phyloP scores from a whole-genome alignment of 2,329 filamentous ascomycete species.

The Aspergillus sojae region DNA sequence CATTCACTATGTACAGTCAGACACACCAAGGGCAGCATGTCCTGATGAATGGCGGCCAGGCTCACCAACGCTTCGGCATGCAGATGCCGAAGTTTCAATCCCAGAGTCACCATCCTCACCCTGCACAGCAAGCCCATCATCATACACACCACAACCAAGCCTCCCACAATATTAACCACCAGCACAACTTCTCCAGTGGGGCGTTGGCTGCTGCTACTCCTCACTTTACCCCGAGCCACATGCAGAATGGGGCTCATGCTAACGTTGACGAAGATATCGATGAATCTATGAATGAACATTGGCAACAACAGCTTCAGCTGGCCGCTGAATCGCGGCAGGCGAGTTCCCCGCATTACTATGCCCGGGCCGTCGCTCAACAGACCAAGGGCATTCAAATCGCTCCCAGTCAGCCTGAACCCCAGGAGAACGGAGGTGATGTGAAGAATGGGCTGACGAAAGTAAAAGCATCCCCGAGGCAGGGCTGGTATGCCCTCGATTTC shows the following conservation, averaged over 20 bases:
- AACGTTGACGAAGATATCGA: constrained; percentile 59
- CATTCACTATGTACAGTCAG: constrained; percentile 52
- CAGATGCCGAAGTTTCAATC: constrained; percentile 53
- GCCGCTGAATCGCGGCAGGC: constrained; percentile 73
- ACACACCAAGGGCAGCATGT: constrained; percentile 52
- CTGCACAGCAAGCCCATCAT: constrained; percentile 47
- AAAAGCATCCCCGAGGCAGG: constrained; percentile 63
- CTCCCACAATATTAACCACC: constrained; percentile 49
- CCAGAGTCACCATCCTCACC: constrained; percentile 49
- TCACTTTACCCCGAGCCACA: constrained; percentile 61
- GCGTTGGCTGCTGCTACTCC: constrained; percentile 52
- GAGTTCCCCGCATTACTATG: constrained; percentile 72
- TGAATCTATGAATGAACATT: constrained; percentile 70
- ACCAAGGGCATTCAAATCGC: constrained; percentile 48
- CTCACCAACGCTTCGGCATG: constrained; percentile 53
- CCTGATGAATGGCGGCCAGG: constrained; percentile 54
- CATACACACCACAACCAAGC: constrained; percentile 47
- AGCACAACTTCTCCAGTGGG: constrained; percentile 53
- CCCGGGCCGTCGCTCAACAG: constrained; percentile 50
- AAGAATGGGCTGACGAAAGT: constrained; percentile 67
- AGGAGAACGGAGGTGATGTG: constrained; percentile 55
- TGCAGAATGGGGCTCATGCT: constrained; percentile 62
- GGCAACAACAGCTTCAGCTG: constrained; percentile 83
- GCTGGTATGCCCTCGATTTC: constrained; percentile 92
- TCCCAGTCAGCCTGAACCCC: constrained; percentile 54